phyloP scores from a whole-genome alignment of 1,284 basidiomycete genomes.

The Pseudozyma flocculosa region DNA sequence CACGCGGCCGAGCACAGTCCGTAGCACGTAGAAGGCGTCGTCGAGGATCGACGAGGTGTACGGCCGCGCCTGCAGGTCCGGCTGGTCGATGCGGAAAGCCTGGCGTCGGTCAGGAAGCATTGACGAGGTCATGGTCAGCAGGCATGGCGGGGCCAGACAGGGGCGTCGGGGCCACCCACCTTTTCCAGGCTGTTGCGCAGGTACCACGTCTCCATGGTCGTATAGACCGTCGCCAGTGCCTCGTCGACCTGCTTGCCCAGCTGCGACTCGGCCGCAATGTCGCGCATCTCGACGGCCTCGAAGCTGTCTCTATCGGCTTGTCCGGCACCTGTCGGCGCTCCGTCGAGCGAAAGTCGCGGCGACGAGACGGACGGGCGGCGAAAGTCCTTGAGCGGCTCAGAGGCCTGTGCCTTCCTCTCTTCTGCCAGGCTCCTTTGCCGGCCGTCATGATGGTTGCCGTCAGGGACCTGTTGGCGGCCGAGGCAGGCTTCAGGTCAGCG shows the following conservation, averaged over 20 bases:
- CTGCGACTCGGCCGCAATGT: slow-evolving; percentile 63
- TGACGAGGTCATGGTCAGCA: too few species aligned
- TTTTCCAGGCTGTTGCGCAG: slow-evolving; percentile 83
- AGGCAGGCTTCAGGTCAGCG: too few species aligned
- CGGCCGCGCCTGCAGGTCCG: slow-evolving; percentile 37
- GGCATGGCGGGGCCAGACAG: too few species aligned
- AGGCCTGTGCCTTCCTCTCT: slow-evolving; percentile 19
- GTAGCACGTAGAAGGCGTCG: slow-evolving; percentile 55
- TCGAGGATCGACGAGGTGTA: slow-evolving; percentile 52
- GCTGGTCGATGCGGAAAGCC: slow-evolving; percentile 21
- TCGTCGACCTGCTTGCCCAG: slow-evolving; percentile 66
- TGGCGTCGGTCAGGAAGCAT: too few species aligned
- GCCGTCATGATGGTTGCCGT: not conserved
- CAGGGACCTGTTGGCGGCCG: too few species aligned
- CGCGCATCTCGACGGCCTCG: not conserved
- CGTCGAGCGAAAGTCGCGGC: not conserved
- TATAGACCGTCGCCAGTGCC: slow-evolving; percentile 70
- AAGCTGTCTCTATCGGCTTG: not conserved
- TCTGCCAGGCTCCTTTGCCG: slow-evolving; percentile 6
- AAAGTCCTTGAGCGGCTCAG: slow-evolving; percentile 29
- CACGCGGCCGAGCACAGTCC: slow-evolving; percentile 44
- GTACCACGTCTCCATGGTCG: slow-evolving; percentile 90
- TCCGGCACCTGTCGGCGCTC: not conserved
- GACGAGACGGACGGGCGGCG: slow-evolving; percentile 21
- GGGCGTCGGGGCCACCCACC: too few species aligned